Evolutionary conservation across 1,284 basidiomycete species (phyloP).

Genomic region (Pascua guehoae): DNA sequence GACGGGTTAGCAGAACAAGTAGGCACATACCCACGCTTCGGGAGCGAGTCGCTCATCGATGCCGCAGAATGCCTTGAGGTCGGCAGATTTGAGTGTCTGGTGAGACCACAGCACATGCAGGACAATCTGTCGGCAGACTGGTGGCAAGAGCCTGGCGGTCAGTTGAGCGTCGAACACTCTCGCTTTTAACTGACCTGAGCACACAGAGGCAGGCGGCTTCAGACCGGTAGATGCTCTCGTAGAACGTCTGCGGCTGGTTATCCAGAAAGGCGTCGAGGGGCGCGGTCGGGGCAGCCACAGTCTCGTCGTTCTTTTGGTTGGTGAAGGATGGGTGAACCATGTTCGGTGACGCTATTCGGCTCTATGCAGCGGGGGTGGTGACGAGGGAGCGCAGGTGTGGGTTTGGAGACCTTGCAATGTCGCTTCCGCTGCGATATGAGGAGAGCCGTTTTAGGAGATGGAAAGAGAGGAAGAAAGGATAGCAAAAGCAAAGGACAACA

Average conservation of each 20-base stretch:
- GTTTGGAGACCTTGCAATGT: too few relatives aligned
- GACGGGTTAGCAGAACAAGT: conserved; percentile 12
- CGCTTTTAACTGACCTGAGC: conserved; percentile 61
- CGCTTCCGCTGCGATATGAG: too few relatives aligned
- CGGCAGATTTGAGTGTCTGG: conserved; percentile 62
- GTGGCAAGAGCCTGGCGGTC: conserved; percentile 66
- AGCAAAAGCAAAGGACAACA: too few relatives aligned
- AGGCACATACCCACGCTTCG: conserved; percentile 21
- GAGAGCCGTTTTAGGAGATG: too few relatives aligned
- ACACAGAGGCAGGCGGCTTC: conserved; percentile 92
- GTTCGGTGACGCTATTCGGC: conserved; percentile 5
- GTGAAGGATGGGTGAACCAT: conserved; percentile 45
- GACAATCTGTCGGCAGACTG: conserved; percentile 82
- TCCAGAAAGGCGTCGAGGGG: conserved; percentile 68
- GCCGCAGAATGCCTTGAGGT: conserved; percentile 79
- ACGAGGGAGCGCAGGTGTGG: too few relatives aligned
- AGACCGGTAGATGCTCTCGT: conserved; percentile 78
- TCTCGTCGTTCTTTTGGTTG: conserved; percentile 14
- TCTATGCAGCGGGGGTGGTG: too few relatives aligned
- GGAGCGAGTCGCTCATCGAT: conserved; percentile 48
- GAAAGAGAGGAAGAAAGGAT: too few relatives aligned
- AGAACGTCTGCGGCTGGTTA: conserved; percentile 75
- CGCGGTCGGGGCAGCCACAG: conserved; percentile 29
- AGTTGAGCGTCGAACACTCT: background rate
- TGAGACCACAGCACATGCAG: conserved; percentile 92